Evolutionary conservation across 2,329 filamentous ascomycete genomes (phyloP).

Genomic region (Aphanoascus verrucosus): DNA sequence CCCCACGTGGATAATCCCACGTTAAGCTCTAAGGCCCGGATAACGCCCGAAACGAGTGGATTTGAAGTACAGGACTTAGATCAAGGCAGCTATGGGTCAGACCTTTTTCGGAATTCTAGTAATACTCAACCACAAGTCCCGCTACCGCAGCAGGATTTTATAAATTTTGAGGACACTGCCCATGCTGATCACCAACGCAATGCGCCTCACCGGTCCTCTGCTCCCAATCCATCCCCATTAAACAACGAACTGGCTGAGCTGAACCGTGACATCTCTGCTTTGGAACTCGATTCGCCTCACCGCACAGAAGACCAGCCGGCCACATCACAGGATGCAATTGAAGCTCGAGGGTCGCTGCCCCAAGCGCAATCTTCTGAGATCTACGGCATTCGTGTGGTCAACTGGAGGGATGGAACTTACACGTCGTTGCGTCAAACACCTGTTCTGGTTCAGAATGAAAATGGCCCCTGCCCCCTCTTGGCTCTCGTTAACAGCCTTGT

Average conservation of each 20-base stretch:
- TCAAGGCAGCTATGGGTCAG: not conserved
- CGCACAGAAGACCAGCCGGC: not conserved
- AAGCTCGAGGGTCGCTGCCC: not conserved
- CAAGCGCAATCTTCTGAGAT: constrained; percentile 47
- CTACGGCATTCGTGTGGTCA: constrained; percentile 86
- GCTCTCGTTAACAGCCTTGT: constrained; percentile 88
- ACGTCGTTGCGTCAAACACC: constrained; percentile 66
- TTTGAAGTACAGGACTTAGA: not conserved
- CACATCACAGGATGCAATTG: not conserved
- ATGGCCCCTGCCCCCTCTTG: constrained; percentile 86
- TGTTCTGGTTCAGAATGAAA: constrained; percentile 83
- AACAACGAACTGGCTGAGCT: not conserved
- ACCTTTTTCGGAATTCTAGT: not conserved
- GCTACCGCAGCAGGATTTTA: not conserved
- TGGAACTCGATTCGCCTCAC: not conserved
- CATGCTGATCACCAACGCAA: not conserved
- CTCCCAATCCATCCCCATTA: not conserved
- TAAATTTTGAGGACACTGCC: not conserved
- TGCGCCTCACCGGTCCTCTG: not conserved
- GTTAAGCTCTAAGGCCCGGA: not conserved
- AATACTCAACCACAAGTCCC: not conserved
- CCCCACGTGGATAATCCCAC: not conserved
- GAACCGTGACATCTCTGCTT: not conserved
- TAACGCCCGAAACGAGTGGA: not conserved
- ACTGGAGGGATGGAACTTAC: constrained; percentile 60